phyloP scores from a whole-genome alignment of 2,329 filamentous ascomycete species.

The Chalara sp. region DNA sequence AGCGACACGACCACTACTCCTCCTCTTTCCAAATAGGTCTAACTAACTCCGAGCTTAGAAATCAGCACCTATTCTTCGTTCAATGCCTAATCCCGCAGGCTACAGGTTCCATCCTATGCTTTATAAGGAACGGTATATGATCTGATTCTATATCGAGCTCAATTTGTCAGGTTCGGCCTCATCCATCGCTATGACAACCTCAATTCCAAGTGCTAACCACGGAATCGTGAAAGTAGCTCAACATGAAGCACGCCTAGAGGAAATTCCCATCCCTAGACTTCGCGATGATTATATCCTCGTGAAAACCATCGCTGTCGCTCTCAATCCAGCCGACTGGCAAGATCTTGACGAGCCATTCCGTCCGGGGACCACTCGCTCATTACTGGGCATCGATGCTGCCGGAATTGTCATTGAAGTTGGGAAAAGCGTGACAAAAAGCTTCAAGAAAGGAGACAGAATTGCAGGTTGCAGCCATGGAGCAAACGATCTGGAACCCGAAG shows the following conservation, averaged over 20 bases:
- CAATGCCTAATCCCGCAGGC: too few species aligned
- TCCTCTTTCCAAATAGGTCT: too few species aligned
- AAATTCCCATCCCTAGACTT: neutral
- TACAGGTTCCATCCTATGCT: too few species aligned
- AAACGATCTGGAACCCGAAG: constrained; percentile 13
- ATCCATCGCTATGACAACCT: too few species aligned
- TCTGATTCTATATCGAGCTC: too few species aligned
- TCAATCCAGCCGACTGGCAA: constrained; percentile 24
- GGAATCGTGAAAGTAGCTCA: neutral
- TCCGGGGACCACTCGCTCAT: constrained; percentile 2
- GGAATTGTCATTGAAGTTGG: constrained; percentile 10
- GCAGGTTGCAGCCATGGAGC: constrained; percentile 15
- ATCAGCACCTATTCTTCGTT: too few species aligned
- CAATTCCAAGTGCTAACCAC: neutral
- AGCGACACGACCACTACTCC: too few species aligned
- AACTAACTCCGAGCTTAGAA: too few species aligned
- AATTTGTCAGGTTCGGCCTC: too few species aligned
- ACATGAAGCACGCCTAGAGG: neutral
- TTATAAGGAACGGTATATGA: too few species aligned
- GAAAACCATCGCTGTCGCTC: constrained; percentile 19
- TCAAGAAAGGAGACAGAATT: constrained; percentile 17
- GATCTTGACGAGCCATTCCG: constrained; percentile 13
- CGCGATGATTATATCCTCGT: constrained; percentile 17
- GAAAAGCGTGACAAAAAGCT: constrained; percentile 11
- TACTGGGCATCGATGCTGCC: constrained; percentile 4